These are phyloP conservation scores for Phytophthora hibernalis DNA, from an alignment of 352 stramenopile genomes.

Conservation along the genomic window DNA sequence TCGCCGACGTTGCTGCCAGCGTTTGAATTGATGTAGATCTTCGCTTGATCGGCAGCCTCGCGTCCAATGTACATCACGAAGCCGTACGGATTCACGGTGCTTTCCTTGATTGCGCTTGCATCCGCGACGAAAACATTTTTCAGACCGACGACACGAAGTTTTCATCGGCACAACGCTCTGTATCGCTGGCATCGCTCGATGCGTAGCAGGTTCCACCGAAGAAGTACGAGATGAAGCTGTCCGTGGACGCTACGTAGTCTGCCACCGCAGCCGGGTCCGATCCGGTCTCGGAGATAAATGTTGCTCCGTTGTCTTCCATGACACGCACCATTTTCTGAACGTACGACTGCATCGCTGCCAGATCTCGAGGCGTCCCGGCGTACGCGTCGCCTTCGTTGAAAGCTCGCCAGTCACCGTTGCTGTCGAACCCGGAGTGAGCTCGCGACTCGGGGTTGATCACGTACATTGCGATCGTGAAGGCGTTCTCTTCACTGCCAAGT, in stretches of 20 bases:
- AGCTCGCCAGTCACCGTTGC: constrained; percentile 47
- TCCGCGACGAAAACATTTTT: constrained; percentile 74
- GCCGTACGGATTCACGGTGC: constrained; percentile 69
- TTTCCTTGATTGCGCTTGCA: constrained; percentile 61
- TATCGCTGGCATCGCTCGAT: constrained; percentile 49
- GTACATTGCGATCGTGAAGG: constrained; percentile 61
- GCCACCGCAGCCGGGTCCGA: constrained; percentile 35
- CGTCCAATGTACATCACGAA: constrained; percentile 82
- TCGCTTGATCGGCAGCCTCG: constrained; percentile 55
- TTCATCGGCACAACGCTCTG: constrained; percentile 66
- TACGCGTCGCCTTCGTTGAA: constrained; percentile 53
- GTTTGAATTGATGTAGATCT: constrained; percentile 34
- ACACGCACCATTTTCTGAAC: constrained; percentile 46
- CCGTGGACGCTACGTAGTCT: constrained; percentile 50
- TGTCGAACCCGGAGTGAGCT: constrained; percentile 49
- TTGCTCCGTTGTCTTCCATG: constrained; percentile 47
- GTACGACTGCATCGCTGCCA: constrained; percentile 65
- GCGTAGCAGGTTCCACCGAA: constrained; percentile 78
- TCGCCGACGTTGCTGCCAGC: constrained; percentile 17
- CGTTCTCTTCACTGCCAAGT: constrained; percentile 27
- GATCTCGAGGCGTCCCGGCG: constrained; percentile 52
- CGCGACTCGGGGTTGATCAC: constrained; percentile 66
- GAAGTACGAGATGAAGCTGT: constrained; percentile 59
- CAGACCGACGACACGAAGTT: constrained; percentile 59
- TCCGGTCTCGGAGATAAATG: constrained; percentile 45